These are phyloP conservation scores for Blastomyces emzantsi DNA, from an alignment of 2,329 filamentous ascomycete species.

Conservation along the genomic window DNA sequence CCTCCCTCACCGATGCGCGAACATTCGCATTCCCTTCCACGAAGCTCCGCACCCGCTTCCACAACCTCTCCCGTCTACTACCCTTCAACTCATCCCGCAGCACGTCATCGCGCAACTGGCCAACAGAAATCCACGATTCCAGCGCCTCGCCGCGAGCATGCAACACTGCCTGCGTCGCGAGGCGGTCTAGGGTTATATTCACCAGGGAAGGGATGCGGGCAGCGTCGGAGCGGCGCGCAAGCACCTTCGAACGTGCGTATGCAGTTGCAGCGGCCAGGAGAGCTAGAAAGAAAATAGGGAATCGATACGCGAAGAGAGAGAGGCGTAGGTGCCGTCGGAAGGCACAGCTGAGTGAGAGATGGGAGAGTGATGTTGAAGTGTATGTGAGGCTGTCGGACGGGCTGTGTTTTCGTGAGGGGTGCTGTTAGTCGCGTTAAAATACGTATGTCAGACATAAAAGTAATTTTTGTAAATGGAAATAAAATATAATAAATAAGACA, in stretches of 20 bases:
- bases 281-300: conserved; percentile 41
- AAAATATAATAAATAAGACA: not conserved
- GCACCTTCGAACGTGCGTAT: conserved; percentile 58
- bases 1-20: conserved; percentile 61
- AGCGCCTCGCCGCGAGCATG: conserved; percentile 56
- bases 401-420: conserved; percentile 63
- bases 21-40: conserved; percentile 95
- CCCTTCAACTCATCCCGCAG: conserved; percentile 72
- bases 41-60: conserved; percentile 71
- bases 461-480: conserved; percentile 20
- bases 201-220: conserved; percentile 75
- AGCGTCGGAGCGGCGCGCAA: conserved; percentile 54
- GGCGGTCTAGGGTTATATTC: conserved; percentile 69
- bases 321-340: conserved; percentile 40
- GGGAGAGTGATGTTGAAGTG: conserved; percentile 81
- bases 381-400: conserved; percentile 57
- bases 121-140: conserved; percentile 76
- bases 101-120: conserved; percentile 85
- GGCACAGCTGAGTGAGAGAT: conserved; percentile 68
- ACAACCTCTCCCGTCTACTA: conserved; percentile 66
- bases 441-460: conserved; percentile 38
- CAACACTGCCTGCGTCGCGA: conserved; percentile 76
- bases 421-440: conserved; percentile 70
- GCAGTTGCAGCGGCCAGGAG: conserved; percentile 41
- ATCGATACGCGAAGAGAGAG: conserved; percentile 43